These are phyloP conservation scores for Boletus rubescentipes DNA, from an alignment of 768 basidiomycete genomes.

Conservation along the genomic window DNA sequence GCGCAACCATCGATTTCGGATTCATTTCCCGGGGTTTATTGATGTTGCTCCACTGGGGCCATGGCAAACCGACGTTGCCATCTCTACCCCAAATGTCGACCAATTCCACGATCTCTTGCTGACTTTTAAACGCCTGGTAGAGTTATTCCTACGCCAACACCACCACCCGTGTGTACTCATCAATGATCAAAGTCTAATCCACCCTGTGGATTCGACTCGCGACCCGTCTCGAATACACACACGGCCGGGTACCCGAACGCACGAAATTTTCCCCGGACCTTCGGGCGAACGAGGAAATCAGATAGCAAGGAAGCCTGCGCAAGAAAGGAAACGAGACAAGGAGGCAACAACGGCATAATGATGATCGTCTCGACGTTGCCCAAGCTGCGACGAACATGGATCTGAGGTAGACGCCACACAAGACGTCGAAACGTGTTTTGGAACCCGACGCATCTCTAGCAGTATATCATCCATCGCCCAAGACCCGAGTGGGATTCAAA, in stretches of 20 bases:
- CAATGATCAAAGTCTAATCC: conserved; percentile 5
- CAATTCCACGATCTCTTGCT: neutral
- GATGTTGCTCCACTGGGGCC: no score
- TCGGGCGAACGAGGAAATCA: neutral
- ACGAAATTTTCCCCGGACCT: neutral
- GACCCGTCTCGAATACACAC: conserved; percentile 3
- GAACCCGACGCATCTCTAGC: neutral
- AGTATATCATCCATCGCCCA: no score
- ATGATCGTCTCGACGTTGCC: neutral
- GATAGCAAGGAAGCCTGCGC: neutral
- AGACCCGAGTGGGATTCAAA: no score
- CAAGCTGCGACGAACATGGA: neutral
- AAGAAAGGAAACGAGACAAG: neutral
- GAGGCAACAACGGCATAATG: neutral
- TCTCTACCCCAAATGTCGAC: neutral
- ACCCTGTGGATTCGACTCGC: neutral
- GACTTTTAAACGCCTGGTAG: conserved; percentile 1
- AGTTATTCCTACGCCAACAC: neutral
- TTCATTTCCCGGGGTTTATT: neutral
- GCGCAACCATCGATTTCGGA: neutral
- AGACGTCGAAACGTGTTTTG: neutral
- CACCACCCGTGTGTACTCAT: neutral
- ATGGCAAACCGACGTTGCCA: neutral
- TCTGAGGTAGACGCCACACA: neutral
- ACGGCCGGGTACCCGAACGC: neutral